Percentiles rank a stretch among this genome's conserved stretches.
Conservation (phyloP, 495 filamentous ascomycete species). For the Penicillium goetzii region DNA sequence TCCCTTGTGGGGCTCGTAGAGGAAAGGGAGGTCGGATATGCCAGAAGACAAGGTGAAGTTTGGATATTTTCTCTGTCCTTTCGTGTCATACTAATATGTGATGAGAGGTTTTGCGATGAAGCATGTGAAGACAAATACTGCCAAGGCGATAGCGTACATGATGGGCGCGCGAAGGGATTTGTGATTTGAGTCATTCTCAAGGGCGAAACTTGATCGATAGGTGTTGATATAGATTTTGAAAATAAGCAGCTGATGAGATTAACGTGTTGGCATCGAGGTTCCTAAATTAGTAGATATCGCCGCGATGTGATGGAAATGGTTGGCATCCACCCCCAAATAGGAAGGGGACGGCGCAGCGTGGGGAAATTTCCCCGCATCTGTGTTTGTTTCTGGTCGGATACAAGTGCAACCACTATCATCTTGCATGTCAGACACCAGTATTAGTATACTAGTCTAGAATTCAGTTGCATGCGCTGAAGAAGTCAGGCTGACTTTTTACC, state of each 20-base stretch:
- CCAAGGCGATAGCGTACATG: conserved; percentile 11
- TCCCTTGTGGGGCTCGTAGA: conserved; percentile 36
- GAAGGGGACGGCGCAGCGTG: not conserved
- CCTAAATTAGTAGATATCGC: not conserved
- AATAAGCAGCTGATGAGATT: not conserved
- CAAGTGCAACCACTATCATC: not conserved
- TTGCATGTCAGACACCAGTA: not conserved
- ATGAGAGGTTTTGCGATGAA: conserved; percentile 37
- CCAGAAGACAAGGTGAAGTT: conserved; percentile 38
- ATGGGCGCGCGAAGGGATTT: not conserved
- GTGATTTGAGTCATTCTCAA: not conserved
- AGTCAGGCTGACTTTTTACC: not conserved
- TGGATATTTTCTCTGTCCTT: conserved; percentile 49
- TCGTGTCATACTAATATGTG: conserved; percentile 43
- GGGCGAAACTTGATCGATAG: not conserved
- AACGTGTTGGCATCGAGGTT: not conserved
- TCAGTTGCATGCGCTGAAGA: not conserved
- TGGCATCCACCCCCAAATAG: not conserved
- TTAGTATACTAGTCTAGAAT: not conserved
- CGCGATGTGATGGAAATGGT: not conserved
- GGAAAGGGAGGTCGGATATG: conserved; percentile 42
- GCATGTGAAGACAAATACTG: conserved; percentile 26
- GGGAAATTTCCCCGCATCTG: not conserved
- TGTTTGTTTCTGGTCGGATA: not conserved
- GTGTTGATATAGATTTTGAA: not conserved